phyloP scores from a whole-genome alignment of 2,329 filamentous ascomycete species.

The Fusarium zealandicum region DNA sequence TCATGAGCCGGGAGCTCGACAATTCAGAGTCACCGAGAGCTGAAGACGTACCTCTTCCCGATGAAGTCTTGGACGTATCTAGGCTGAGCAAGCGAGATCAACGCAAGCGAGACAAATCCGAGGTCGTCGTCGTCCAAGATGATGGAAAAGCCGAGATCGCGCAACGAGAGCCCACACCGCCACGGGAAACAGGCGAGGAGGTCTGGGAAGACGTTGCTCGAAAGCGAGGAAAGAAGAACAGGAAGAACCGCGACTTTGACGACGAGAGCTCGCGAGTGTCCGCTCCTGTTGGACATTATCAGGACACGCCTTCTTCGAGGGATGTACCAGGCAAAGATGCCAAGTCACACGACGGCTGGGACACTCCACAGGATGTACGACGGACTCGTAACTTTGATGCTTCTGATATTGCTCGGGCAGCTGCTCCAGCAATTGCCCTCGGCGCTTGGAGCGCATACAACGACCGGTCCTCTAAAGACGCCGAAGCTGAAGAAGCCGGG shows the following conservation, averaged over 20 bases:
- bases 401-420: conserved; percentile 23
- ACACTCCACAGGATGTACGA: conserved; percentile 14
- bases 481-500: conserved; percentile 12
- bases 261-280: conserved; percentile 41
- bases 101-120: conserved; percentile 52
- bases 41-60: conserved; percentile 31
- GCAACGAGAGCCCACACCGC: conserved; percentile 23
- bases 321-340: conserved; percentile 24
- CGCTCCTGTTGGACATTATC: conserved; percentile 42
- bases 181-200: conserved; percentile 29
- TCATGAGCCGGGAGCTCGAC: background rate
- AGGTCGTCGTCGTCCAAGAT: conserved; percentile 41
- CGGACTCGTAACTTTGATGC: conserved; percentile 16
- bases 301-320: conserved; percentile 33
- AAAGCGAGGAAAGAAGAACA: conserved; percentile 46
- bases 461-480: background rate
- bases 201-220: conserved; percentile 41
- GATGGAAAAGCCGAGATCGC: conserved; percentile 29
- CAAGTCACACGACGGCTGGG: conserved; percentile 24
- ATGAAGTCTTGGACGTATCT: conserved; percentile 37
- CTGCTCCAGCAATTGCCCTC: conserved; percentile 30
- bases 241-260: conserved; percentile 41
- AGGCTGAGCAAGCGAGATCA: conserved; percentile 47
- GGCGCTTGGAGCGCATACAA: conserved; percentile 22
- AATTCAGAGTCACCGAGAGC: conserved; percentile 21